Evolutionary conservation across 768 basidiomycete species (phyloP).

Genomic region (Suillus plorans): DNA sequence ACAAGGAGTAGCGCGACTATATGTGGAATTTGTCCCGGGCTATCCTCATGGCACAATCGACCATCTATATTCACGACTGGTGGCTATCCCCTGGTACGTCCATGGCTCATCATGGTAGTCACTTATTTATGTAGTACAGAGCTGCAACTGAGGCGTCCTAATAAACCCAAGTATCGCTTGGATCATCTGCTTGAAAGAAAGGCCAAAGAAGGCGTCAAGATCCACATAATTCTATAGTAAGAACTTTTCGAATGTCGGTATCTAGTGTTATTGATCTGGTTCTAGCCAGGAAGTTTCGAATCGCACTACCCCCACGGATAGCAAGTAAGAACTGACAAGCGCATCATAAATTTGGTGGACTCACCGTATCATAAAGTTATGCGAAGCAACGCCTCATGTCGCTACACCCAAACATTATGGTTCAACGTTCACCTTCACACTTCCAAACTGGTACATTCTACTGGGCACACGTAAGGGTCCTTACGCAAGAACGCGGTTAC

Average conservation of each 20-base stretch:
- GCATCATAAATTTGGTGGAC: background rate
- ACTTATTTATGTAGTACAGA: constrained; percentile 42
- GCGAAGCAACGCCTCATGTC: constrained; percentile 78
- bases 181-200: constrained; percentile 86
- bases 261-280: constrained; percentile 4
- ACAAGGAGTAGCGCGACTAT: constrained; percentile 74
- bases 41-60: constrained; percentile 82
- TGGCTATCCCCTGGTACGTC: constrained; percentile 84
- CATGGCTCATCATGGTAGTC: constrained; percentile 5
- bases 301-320: constrained; percentile 91
- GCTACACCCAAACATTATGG: constrained; percentile 90
- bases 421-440: constrained; percentile 96
- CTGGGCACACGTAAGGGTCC: constrained; percentile 87
- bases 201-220: constrained; percentile 93
- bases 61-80: constrained; percentile 97
- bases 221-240: constrained; percentile 92
- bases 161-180: constrained; percentile 81
- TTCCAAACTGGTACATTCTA: constrained; percentile 97
- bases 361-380: constrained; percentile 51
- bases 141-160: constrained; percentile 80
- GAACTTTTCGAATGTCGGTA: constrained; percentile 24
- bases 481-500: background rate
- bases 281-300: constrained; percentile 92
- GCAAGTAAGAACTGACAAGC: constrained; percentile 56
- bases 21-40: constrained; percentile 97